Conservation (phyloP, 441 rosid species). For the Pelargonium cotyledonis region DNA sequence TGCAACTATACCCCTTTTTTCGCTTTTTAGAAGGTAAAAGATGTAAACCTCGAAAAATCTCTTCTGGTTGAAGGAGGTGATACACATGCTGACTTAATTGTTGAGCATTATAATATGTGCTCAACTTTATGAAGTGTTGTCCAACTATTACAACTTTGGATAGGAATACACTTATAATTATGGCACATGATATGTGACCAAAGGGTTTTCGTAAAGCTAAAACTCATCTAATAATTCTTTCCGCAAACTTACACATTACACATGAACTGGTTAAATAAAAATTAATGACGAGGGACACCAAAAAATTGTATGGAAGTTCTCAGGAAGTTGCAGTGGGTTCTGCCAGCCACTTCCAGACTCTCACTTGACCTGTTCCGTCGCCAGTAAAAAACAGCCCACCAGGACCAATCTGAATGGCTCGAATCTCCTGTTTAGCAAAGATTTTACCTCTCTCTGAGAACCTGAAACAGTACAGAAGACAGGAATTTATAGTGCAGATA, state of each 20-base stretch:
- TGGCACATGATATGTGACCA: slow-evolving; percentile 10
- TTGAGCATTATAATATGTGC: not conserved
- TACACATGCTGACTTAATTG: too few species aligned
- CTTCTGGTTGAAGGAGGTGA: too few species aligned
- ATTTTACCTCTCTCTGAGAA: slow-evolving; percentile 88
- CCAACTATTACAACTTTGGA: slow-evolving; percentile 12
- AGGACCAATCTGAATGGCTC: slow-evolving; percentile 73
- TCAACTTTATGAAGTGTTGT: not conserved
- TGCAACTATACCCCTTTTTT: too few species aligned
- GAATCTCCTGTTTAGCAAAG: slow-evolving; percentile 73
- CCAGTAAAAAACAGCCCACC: slow-evolving; percentile 86
- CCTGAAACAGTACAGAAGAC: slow-evolving; percentile 31
- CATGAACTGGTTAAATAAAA: slow-evolving; percentile 13
- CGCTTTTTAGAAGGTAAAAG: too few species aligned
- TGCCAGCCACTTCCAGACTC: slow-evolving; percentile 75
- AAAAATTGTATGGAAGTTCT: not conserved
- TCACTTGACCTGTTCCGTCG: slow-evolving; percentile 88
- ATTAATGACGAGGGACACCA: slow-evolving; percentile 7
- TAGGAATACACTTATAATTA: not conserved
- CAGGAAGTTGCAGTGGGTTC: slow-evolving; percentile 35
- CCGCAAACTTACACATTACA: slow-evolving; percentile 19
- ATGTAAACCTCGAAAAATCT: too few species aligned
- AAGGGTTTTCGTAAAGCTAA: slow-evolving; percentile 8
- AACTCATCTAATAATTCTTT: slow-evolving; percentile 23
- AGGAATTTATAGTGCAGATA: not conserved